A percentile compares a stretch with the other conserved stretches of the same genome.
Conservation (phyloP, 1,284 basidiomycete species). For the Pterula multifida region DNA sequence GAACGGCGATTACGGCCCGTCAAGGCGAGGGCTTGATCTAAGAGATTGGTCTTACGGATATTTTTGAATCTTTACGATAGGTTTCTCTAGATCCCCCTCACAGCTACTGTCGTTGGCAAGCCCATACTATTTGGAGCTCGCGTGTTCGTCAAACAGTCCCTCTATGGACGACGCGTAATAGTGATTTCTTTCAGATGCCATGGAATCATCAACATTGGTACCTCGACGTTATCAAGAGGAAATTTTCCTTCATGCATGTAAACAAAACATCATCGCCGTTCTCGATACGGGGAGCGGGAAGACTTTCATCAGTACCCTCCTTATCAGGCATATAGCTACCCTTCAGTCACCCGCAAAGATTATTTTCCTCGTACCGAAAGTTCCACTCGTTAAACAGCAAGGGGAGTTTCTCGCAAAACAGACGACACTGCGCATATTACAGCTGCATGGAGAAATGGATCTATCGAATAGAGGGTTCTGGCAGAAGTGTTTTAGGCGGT, state of each 20-base stretch:
- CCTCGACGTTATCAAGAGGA: conserved; percentile 62
- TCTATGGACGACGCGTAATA: too few species aligned
- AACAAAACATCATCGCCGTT: conserved; percentile 65
- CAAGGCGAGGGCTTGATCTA: too few species aligned
- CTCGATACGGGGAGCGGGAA: conserved; percentile 73
- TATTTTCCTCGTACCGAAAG: conserved; percentile 73
- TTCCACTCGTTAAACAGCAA: conserved; percentile 75
- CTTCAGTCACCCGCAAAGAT: conserved; percentile 39
- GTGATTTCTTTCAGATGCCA: too few species aligned
- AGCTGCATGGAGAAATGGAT: conserved; percentile 61
- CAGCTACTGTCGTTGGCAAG: too few species aligned
- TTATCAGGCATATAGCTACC: conserved; percentile 63
- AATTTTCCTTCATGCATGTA: conserved; percentile 59
- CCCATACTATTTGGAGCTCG: too few species aligned
- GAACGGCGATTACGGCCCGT: too few species aligned
- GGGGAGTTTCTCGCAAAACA: conserved; percentile 53
- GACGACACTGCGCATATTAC: conserved; percentile 51
- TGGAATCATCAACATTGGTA: conserved; percentile 14
- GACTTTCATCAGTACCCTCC: conserved; percentile 69
- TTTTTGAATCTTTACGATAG: too few species aligned
- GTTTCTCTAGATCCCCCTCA: too few species aligned
- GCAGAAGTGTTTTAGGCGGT: conserved; percentile 44
- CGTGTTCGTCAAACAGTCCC: too few species aligned
- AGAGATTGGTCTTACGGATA: too few species aligned
- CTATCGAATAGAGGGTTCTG: conserved; percentile 56